These are phyloP conservation scores for Aspergillus uvarum DNA, from an alignment of 2,329 filamentous ascomycete species.

Conservation along the genomic window DNA sequence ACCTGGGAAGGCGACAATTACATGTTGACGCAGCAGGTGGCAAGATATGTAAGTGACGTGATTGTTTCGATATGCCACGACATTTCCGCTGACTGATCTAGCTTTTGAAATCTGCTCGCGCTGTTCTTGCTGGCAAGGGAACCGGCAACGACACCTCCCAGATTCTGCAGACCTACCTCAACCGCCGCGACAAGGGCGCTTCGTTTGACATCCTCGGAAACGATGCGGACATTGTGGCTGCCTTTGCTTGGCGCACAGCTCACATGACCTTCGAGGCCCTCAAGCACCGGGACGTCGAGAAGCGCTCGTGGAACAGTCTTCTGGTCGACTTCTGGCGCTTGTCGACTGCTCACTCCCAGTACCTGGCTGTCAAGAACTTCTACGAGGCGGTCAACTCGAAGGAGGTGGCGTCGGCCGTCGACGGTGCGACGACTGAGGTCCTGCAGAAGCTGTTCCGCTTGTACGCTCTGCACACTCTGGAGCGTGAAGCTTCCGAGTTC, in stretches of 20 bases:
- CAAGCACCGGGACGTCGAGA: constrained; percentile 71
- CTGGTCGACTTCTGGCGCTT: constrained; percentile 77
- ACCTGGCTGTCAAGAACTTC: constrained; percentile 77
- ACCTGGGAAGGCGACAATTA: constrained; percentile 81
- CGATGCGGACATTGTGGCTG: constrained; percentile 68
- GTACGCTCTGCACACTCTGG: constrained; percentile 64
- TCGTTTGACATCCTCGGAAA: constrained; percentile 72
- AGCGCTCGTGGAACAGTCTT: constrained; percentile 74
- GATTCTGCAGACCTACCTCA: constrained; percentile 65
- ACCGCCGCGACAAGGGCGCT: constrained; percentile 66
- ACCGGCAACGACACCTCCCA: constrained; percentile 67
- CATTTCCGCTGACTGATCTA: constrained; percentile 22
- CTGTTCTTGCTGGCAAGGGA: constrained; percentile 64
- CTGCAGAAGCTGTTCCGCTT: constrained; percentile 68
- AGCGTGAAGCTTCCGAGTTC: constrained; percentile 70
- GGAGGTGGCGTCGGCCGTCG: constrained; percentile 54
- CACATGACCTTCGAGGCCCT: constrained; percentile 74
- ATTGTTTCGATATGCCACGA: not conserved
- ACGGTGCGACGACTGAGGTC: constrained; percentile 57
- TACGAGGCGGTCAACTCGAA: constrained; percentile 65
- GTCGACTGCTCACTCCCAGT: constrained; percentile 72
- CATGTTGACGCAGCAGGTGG: constrained; percentile 79
- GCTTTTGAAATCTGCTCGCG: constrained; percentile 72
- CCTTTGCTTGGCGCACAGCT: constrained; percentile 73
- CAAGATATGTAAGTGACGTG: constrained; percentile 58